Evolutionary conservation across 495 filamentous ascomycete species (phyloP), one percentile per base, ranked within the genome.

Genomic region (Penicillium canescens): DNA sequence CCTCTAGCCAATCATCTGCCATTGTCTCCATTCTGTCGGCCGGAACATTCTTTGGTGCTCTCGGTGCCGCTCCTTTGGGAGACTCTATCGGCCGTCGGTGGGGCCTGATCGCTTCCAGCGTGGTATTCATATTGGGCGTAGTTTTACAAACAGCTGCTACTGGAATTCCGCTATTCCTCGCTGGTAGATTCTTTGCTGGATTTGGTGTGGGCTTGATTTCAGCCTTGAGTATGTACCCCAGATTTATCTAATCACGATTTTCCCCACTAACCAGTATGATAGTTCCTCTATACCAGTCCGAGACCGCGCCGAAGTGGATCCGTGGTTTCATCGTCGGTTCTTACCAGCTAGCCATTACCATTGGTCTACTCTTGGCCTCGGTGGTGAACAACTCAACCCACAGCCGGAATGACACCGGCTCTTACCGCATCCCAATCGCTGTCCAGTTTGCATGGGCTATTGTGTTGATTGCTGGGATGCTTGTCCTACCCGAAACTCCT

Each of bases 21-120:
- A 87, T 91, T 52, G 88, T 91, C 31, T 92, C 91, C 3, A 87
- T 96, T 39, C 78, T 96, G 36, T 96, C 91, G 1, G 90, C 87
- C 6, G 92, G 92, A 50, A 96, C 92, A 9, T 95, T 96, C 77
- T 89, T 95, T 60, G 92, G 86, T 61, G 86, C 91, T 39, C 75
- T 96, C 9, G 63, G 69, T 12, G 89, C 90, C 12, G 86, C 87
- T 3, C 76, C 86, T 10, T 62, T 89, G 11, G 89, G 83, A 28
- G 91, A 96, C 66, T 71, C 74, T 40, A 73, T 93, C 23, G 91
- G 91, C 58, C 87, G 91, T 61, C 83, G 88, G 14, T 63, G 81
- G 26, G 89, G 78, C 24, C 80, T 96, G 57, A 86, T 94, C 54
- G 51, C 74, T 14, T 79, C 87, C n/a, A 80, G 74, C 24, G 55